These are phyloP conservation scores for Starmera amethionina DNA, from an alignment of 805 yeast genomes.

Conservation along the genomic window DNA sequence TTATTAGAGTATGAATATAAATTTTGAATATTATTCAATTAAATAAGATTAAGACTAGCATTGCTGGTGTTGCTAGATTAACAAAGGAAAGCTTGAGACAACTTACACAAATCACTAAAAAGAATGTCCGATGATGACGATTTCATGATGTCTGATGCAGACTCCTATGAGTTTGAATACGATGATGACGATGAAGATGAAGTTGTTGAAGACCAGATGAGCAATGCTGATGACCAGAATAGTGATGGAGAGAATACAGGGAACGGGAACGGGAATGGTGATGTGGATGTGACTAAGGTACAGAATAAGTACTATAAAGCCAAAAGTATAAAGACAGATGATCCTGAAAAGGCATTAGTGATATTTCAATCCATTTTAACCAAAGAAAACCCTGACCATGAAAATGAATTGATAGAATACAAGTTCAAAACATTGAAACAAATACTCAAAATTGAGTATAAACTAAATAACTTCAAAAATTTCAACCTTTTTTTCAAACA, in stretches of 20 bases:
- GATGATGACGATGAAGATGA: conserved; percentile 14
- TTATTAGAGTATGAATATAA: no score
- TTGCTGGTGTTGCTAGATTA: no score
- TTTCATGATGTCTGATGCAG: conserved; percentile 20
- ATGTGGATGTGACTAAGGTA: conserved; percentile 17
- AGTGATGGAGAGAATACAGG: conserved; percentile 8
- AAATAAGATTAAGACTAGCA: no score
- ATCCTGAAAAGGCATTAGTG: conserved; percentile 11
- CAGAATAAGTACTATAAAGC: conserved; percentile 20
- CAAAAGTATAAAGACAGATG: conserved; percentile 14
- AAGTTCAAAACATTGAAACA: conserved; percentile 19
- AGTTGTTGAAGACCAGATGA: neutral
- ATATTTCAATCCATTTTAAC: conserved; percentile 17
- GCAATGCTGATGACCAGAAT: conserved; percentile 21
- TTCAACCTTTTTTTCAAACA: conserved; percentile 3
- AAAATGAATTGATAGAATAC: conserved; percentile 18
- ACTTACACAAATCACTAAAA: no score
- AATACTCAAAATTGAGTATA: conserved; percentile 13
- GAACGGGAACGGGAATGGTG: conserved; percentile 3
- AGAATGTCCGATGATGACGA: conserved; percentile 19
- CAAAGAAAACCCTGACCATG: conserved; percentile 25
- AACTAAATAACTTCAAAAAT: conserved; percentile 6
- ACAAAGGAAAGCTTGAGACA: no score
- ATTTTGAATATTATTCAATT: no score
- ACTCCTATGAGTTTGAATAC: conserved; percentile 19